phyloP scores from a whole-genome alignment of 2,329 filamentous ascomycete genomes.

The Beauveria brongniartii region DNA sequence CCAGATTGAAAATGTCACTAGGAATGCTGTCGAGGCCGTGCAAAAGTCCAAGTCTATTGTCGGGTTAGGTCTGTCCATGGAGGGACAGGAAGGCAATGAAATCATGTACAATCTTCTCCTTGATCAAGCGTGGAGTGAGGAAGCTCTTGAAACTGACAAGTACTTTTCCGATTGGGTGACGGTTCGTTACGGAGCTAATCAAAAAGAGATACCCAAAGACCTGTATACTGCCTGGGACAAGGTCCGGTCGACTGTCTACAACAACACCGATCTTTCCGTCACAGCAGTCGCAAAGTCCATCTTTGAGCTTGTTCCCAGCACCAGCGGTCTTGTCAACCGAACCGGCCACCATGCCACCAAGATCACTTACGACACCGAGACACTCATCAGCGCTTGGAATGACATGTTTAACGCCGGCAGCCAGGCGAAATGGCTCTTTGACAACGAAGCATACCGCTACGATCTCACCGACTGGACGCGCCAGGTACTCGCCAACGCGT shows the following conservation, averaged over 20 bases:
- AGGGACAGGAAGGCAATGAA: conserved; percentile 42
- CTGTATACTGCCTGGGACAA: conserved; percentile 10
- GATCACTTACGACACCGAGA: conserved; percentile 30
- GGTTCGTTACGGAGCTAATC: conserved; percentile 26
- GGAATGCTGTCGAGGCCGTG: conserved; percentile 34
- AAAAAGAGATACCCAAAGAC: neutral
- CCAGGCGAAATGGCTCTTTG: conserved; percentile 25
- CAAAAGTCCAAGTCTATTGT: conserved; percentile 30
- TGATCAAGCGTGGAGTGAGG: conserved; percentile 37
- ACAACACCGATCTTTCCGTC: conserved; percentile 15
- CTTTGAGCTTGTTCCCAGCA: conserved; percentile 33
- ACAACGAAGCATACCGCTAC: conserved; percentile 31
- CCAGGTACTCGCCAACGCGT: conserved; percentile 37
- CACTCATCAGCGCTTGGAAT: conserved; percentile 30
- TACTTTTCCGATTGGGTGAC: conserved; percentile 38
- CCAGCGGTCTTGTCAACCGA: conserved; percentile 27
- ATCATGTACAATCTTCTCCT: conserved; percentile 40
- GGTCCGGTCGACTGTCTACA: conserved; percentile 10
- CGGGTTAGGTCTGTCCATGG: conserved; percentile 38
- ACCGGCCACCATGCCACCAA: conserved; percentile 29
- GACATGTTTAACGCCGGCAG: conserved; percentile 27
- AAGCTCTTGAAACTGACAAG: conserved; percentile 31
- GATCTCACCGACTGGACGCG: conserved; percentile 39
- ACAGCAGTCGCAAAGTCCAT: conserved; percentile 35
- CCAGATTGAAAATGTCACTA: conserved; percentile 38